These are phyloP conservation scores for Ricinus communis DNA, from an alignment of 345 rosid genomes.

Conservation along the genomic window DNA sequence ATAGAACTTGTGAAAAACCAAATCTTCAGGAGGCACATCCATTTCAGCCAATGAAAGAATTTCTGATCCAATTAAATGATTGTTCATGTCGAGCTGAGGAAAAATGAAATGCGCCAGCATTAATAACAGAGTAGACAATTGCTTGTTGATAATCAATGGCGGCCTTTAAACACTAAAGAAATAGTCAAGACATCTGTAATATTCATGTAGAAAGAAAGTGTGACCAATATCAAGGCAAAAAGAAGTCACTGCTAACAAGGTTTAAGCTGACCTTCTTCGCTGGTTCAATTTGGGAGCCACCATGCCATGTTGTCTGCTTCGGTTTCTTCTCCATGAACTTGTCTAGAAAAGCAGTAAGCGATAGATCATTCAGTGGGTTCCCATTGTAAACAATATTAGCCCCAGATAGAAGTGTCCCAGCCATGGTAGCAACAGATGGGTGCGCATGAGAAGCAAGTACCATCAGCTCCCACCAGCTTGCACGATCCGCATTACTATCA, in stretches of 20 bases:
- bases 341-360: conserved; percentile 81
- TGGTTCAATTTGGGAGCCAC: conserved; percentile 97
- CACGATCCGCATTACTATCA: conserved; percentile 76
- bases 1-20: conserved; percentile 93
- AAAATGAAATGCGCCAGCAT: conserved; percentile 13
- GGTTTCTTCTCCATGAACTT: conserved; percentile 99
- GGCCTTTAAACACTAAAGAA: neutral
- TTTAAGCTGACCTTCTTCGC: conserved; percentile 68
- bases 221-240: neutral
- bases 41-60: conserved; percentile 79
- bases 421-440: conserved; percentile 98
- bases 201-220: neutral
- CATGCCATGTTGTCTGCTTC: conserved; percentile 81
- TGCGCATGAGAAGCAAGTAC: conserved; percentile 87
- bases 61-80: conserved; percentile 74
- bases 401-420: conserved; percentile 88
- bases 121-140: neutral
- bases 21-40: conserved; percentile 91
- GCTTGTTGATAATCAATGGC: neutral
- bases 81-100: conserved; percentile 71
- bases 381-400: conserved; percentile 86
- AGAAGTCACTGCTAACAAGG: neutral
- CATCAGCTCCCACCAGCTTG: conserved; percentile 91
- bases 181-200: neutral
- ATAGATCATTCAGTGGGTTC: conserved; percentile 73